Evolutionary conservation across 257 asterid genomes (phyloP).

Genomic region (Ballota nigra): DNA sequence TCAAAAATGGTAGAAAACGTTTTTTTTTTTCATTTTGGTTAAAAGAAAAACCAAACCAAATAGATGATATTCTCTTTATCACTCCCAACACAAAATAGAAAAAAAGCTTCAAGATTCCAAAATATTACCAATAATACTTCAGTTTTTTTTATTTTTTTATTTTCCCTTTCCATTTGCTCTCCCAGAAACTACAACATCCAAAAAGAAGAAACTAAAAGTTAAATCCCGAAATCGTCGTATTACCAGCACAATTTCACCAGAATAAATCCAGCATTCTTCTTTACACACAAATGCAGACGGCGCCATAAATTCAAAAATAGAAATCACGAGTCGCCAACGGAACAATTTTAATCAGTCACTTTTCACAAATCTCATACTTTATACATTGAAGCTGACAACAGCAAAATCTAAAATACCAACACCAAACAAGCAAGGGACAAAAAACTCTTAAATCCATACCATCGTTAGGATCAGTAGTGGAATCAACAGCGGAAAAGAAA

Average conservation of each 20-base stretch:
- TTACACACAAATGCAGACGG: slow-evolving; percentile 15
- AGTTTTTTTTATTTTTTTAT: background rate
- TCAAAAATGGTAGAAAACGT: background rate
- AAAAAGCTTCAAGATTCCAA: slow-evolving; percentile 8
- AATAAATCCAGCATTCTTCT: slow-evolving; percentile 18
- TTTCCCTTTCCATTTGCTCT: slow-evolving; percentile 9
- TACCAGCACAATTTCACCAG: background rate
- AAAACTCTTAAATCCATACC: slow-evolving; percentile 35
- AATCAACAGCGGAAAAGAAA: slow-evolving; percentile 29
- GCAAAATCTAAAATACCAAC: background rate
- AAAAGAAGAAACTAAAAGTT: slow-evolving; percentile 6
- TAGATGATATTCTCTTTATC: background rate
- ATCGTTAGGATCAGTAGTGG: slow-evolving; percentile 68
- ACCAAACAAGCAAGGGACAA: background rate
- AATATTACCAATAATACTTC: slow-evolving; percentile 4
- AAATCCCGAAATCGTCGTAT: slow-evolving; percentile 1
- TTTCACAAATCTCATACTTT: slow-evolving; percentile 16
- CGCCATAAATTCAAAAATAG: background rate
- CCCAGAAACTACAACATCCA: slow-evolving; percentile 25
- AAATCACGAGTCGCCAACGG: slow-evolving; percentile 1
- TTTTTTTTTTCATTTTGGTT: background rate
- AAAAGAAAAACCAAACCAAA: background rate
- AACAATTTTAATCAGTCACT: background rate
- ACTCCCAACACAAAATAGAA: background rate
- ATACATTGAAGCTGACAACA: background rate